phyloP scores from a whole-genome alignment of 495 filamentous ascomycete species.

The Penicillium steckii region DNA sequence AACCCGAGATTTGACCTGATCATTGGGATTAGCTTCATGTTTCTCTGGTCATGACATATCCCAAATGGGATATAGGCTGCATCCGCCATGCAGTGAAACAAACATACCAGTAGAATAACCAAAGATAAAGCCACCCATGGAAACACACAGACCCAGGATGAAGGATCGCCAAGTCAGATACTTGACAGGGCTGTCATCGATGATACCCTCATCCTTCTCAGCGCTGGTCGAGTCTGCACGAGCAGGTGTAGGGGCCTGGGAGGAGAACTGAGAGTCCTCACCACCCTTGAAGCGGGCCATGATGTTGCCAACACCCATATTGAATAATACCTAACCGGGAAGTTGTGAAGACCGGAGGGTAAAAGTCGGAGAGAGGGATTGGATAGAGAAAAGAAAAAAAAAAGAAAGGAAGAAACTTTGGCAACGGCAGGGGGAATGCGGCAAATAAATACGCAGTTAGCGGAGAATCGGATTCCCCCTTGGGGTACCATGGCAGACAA shows the following conservation, averaged over 20 bases:
- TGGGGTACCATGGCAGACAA: constrained; percentile 35
- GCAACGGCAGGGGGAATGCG: constrained; percentile 1
- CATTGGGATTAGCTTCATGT: not conserved
- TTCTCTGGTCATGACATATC: no score
- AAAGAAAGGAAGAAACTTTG: not conserved
- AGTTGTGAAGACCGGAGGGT: not conserved
- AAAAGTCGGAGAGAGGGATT: constrained; percentile 7
- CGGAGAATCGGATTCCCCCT: constrained; percentile 27
- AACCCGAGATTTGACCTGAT: constrained; percentile 54
- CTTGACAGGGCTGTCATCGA: constrained; percentile 47
- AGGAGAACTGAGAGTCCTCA: constrained; percentile 32
- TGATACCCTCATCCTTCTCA: constrained; percentile 40
- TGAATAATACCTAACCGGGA: constrained; percentile 16
- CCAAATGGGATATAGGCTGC: not conserved
- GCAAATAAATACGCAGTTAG: constrained; percentile 23
- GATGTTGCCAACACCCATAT: constrained; percentile 38
- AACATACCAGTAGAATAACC: constrained; percentile 65
- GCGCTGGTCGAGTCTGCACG: constrained; percentile 35
- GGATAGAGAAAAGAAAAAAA: constrained; percentile 13
- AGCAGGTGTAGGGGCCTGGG: constrained; percentile 37
- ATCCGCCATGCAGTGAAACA: constrained; percentile 9
- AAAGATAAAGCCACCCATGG: constrained; percentile 76
- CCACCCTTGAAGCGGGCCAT: constrained; percentile 34
- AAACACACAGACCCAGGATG: constrained; percentile 52
- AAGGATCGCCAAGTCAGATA: constrained; percentile 51